phyloP scores from a whole-genome alignment of 2,329 filamentous ascomycete species.

The Xylariales sp. region DNA sequence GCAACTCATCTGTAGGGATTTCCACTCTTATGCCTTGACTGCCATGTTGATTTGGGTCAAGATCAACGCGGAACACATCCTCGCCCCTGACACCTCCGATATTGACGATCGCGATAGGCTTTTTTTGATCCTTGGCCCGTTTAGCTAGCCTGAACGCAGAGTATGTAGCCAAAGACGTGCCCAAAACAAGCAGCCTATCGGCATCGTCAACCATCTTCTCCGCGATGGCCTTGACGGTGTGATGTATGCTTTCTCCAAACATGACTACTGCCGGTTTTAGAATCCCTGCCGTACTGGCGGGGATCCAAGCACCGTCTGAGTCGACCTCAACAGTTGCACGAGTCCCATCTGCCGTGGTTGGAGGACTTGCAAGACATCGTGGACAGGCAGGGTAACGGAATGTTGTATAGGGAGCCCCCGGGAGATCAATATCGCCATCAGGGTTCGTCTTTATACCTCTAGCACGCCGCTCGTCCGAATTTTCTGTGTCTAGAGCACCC shows the following conservation, averaged over 20 bases:
- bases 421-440: slow-evolving; percentile 93
- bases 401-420: slow-evolving; percentile 85
- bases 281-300: slow-evolving; percentile 76
- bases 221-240: slow-evolving; percentile 76
- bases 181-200: slow-evolving; percentile 80
- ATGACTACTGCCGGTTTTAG: slow-evolving; percentile 94
- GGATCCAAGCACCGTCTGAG: slow-evolving; percentile 80
- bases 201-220: slow-evolving; percentile 84
- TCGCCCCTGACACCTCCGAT: slow-evolving; percentile 86
- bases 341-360: slow-evolving; percentile 65
- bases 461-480: slow-evolving; percentile 74
- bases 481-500: slow-evolving; percentile 82
- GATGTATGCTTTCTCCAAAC: slow-evolving; percentile 90
- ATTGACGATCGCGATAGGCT: slow-evolving; percentile 90
- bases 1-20: slow-evolving; percentile 66
- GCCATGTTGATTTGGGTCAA: slow-evolving; percentile 64
- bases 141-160: slow-evolving; percentile 93
- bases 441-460: slow-evolving; percentile 86
- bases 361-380: slow-evolving; percentile 75
- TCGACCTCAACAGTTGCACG: slow-evolving; percentile 75
- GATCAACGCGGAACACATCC: slow-evolving; percentile 72
- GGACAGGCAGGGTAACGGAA: slow-evolving; percentile 94
- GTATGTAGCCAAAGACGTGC: slow-evolving; percentile 93
- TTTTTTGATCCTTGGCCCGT: slow-evolving; percentile 81
- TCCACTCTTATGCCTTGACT: slow-evolving; percentile 67